phyloP scores from a whole-genome alignment of 1,284 basidiomycete species.

The Malassezia restricta region DNA sequence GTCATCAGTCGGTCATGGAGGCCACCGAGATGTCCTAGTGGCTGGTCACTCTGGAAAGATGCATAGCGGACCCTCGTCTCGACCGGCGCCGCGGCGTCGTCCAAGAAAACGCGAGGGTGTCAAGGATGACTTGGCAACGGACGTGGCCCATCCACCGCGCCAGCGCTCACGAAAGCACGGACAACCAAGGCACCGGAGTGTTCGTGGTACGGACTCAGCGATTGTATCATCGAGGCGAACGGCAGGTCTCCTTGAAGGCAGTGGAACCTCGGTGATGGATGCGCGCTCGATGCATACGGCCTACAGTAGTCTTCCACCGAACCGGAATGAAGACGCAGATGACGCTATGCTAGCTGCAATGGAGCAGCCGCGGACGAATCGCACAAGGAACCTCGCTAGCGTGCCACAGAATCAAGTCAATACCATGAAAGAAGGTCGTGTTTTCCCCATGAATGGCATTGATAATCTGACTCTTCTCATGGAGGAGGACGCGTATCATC shows the following conservation, averaged over 20 bases:
- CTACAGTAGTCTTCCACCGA: neutral
- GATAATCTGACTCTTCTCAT: constrained; percentile 42
- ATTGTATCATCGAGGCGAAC: constrained; percentile 2
- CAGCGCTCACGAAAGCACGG: neutral
- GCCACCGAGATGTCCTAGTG: too few species aligned
- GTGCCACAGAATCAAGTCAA: constrained; percentile 11
- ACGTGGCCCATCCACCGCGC: neutral
- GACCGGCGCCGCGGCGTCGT: too few species aligned
- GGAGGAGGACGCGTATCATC: constrained; percentile 40
- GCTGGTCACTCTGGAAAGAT: too few species aligned
- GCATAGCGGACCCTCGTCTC: too few species aligned
- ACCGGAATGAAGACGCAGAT: neutral
- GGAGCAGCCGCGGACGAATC: constrained; percentile 10
- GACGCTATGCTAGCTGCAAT: neutral
- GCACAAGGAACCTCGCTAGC: constrained; percentile 1
- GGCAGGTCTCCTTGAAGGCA: neutral
- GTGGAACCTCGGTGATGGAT: neutral
- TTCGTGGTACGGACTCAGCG: neutral
- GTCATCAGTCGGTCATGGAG: too few species aligned
- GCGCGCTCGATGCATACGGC: constrained; percentile 1
- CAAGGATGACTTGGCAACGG: neutral
- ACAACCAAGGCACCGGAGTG: neutral
- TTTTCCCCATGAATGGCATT: constrained; percentile 35
- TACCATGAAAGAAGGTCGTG: constrained; percentile 10
- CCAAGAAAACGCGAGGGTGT: too few species aligned